A percentile compares a stretch with the other conserved stretches of the same genome.
Evolutionary conservation across 139 green algal genomes (phyloP).

Genomic region (Micromonas commoda): DNA sequence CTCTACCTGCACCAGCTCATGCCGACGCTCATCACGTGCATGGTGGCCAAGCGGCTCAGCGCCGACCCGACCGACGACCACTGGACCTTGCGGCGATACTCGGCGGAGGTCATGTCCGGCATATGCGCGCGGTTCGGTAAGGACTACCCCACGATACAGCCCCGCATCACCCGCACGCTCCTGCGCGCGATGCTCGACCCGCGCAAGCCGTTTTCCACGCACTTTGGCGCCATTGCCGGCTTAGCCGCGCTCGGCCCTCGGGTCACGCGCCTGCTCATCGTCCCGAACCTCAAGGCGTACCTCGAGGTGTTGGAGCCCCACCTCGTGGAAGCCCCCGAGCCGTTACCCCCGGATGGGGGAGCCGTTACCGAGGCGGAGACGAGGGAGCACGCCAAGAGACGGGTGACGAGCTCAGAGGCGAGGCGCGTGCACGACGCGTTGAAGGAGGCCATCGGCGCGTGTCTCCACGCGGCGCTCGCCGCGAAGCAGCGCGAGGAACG

Average conservation of each 20-base stretch:
- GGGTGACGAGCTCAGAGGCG: background rate
- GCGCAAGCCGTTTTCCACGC: constrained; percentile 47
- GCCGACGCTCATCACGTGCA: constrained; percentile 67
- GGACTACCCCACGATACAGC: constrained; percentile 49
- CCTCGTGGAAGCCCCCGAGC: background rate
- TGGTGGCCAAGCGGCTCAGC: constrained; percentile 59
- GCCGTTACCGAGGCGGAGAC: background rate
- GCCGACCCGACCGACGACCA: constrained; percentile 37
- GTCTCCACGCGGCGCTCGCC: background rate
- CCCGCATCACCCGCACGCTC: constrained; percentile 46
- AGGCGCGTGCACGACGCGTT: background rate
- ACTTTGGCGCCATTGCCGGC: constrained; percentile 49
- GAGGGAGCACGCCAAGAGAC: background rate
- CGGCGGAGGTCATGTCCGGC: background rate
- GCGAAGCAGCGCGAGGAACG: background rate
- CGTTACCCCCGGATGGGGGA: background rate
- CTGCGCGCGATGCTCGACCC: constrained; percentile 39
- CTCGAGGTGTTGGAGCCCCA: constrained; percentile 36
- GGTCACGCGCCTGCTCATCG: constrained; percentile 46
- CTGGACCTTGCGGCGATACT: constrained; percentile 10
- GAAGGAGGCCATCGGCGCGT: background rate
- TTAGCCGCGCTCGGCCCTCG: constrained; percentile 55
- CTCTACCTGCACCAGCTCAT: constrained; percentile 77
- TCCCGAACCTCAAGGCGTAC: constrained; percentile 61
- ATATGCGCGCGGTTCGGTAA: background rate